Percentiles rank a stretch among this genome's conserved stretches.
These are phyloP conservation scores for Chenopodium quinoa DNA, from an alignment of 148 eudicot genomes.

Conservation along the genomic window DNA sequence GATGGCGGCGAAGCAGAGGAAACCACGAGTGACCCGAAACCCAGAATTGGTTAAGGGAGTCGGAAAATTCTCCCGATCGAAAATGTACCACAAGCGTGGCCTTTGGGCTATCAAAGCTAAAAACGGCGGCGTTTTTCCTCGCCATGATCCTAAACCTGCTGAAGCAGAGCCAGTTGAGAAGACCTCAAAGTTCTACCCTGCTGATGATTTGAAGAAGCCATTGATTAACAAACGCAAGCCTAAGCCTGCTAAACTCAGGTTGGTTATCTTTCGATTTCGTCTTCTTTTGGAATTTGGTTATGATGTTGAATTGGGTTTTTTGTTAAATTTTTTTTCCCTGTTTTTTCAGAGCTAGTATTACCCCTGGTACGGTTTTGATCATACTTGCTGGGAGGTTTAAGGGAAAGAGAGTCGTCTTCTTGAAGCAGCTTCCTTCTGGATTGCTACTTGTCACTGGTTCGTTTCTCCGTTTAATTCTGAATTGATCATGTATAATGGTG, in stretches of 20 bases:
- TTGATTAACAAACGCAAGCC: constrained; percentile 64
- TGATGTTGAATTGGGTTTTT: not conserved
- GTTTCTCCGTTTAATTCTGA: not conserved
- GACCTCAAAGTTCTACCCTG: constrained; percentile 68
- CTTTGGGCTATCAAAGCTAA: constrained; percentile 90
- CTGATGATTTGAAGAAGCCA: constrained; percentile 80
- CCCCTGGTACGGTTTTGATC: constrained; percentile 56
- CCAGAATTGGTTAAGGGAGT: constrained; percentile 74
- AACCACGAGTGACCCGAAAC: constrained; percentile 36
- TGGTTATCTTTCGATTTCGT: not conserved
- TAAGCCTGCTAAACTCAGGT: constrained; percentile 86
- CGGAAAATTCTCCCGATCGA: constrained; percentile 56
- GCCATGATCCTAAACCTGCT: constrained; percentile 42
- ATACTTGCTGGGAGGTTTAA: constrained; percentile 53
- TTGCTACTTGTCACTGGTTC: constrained; percentile 59
- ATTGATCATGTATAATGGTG: no score
- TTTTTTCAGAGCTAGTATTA: constrained; percentile 34
- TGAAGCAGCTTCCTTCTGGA: constrained; percentile 68
- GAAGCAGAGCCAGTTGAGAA: constrained; percentile 32
- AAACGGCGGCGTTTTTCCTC: constrained; percentile 80
- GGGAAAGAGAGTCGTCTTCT: constrained; percentile 68
- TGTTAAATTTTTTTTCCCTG: not conserved
- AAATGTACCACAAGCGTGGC: constrained; percentile 86
- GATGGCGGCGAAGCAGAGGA: constrained; percentile 46
- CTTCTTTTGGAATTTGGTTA: not conserved